A percentile compares a stretch with the other conserved stretches of the same genome.
phyloP scores from a whole-genome alignment of 2,329 filamentous ascomycete species.

The Clonostachys solani region DNA sequence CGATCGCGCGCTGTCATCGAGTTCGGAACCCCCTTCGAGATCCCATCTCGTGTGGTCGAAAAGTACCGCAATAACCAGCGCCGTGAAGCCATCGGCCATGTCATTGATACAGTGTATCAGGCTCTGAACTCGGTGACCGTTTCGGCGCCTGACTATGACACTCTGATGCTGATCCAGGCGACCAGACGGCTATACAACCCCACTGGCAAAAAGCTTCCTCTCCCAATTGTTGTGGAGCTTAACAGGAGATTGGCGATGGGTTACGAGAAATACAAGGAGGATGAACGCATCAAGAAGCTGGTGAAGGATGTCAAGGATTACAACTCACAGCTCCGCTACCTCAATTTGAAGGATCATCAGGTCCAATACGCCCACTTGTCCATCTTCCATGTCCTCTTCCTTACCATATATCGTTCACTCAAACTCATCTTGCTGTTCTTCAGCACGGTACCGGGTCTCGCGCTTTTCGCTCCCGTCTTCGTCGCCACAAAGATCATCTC shows the following conservation, averaged over 20 bases:
- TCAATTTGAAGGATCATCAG: slow-evolving; percentile 90
- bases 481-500: slow-evolving; percentile 80
- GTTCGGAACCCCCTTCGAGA: slow-evolving; percentile 85
- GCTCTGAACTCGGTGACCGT: slow-evolving; percentile 85
- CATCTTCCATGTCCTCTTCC: slow-evolving; percentile 68
- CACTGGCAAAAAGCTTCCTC: slow-evolving; percentile 86
- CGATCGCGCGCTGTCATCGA: slow-evolving; percentile 93
- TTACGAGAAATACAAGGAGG: slow-evolving; percentile 89
- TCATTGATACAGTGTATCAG: slow-evolving; percentile 84
- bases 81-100: slow-evolving; percentile 78
- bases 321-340: slow-evolving; percentile 78
- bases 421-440: slow-evolving; percentile 76
- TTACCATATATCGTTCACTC: slow-evolving; percentile 72
- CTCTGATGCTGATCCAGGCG: slow-evolving; percentile 93
- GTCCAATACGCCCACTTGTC: slow-evolving; percentile 88
- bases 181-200: slow-evolving; percentile 91
- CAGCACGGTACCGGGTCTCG: slow-evolving; percentile 78
- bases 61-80: slow-evolving; percentile 81
- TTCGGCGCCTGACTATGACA: slow-evolving; percentile 90
- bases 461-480: slow-evolving; percentile 87
- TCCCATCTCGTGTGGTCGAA: slow-evolving; percentile 76
- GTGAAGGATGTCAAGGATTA: slow-evolving; percentile 76
- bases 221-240: slow-evolving; percentile 89
- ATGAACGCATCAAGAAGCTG: slow-evolving; percentile 74
- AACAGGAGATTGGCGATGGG: slow-evolving; percentile 88